phyloP scores from a whole-genome alignment of 148 eudicot genomes.

The Cornus kousa region DNA sequence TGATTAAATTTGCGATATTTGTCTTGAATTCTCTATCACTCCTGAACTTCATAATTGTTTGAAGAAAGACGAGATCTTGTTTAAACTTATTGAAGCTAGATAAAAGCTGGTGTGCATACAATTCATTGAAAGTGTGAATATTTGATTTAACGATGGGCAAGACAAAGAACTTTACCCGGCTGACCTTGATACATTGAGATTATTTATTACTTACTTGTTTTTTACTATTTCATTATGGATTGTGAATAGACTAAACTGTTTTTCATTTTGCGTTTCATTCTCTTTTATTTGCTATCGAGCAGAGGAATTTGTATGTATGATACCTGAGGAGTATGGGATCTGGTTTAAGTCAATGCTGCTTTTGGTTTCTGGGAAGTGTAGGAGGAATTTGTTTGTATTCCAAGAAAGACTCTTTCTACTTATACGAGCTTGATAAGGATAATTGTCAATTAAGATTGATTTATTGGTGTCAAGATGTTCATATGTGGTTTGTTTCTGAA shows the following conservation, averaged over 20 bases:
- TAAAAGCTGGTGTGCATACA: not conserved
- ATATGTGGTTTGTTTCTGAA: not conserved
- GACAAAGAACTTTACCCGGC: not conserved
- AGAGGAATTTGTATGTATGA: too few relatives aligned
- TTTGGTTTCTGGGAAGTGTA: not conserved
- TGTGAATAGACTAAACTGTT: not conserved
- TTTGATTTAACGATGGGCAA: not conserved
- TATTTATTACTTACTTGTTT: not conserved
- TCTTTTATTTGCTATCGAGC: constrained; percentile 7
- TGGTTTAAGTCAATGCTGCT: not conserved
- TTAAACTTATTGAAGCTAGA: not conserved
- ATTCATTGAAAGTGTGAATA: not conserved
- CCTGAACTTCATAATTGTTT: not conserved
- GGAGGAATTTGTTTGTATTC: not conserved
- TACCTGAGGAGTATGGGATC: not conserved
- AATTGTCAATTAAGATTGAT: not conserved
- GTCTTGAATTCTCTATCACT: not conserved
- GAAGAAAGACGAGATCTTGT: constrained; percentile 1
- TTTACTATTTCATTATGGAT: not conserved
- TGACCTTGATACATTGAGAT: not conserved
- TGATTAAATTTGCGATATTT: too few relatives aligned
- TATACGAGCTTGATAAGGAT: not conserved
- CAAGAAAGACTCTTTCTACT: not conserved
- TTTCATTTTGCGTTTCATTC: not conserved
- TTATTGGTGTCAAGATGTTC: not conserved